Percentiles rank a stretch among this genome's conserved stretches.
phyloP scores from a whole-genome alignment of 805 yeast species.

The Blastobotrys parvus region DNA sequence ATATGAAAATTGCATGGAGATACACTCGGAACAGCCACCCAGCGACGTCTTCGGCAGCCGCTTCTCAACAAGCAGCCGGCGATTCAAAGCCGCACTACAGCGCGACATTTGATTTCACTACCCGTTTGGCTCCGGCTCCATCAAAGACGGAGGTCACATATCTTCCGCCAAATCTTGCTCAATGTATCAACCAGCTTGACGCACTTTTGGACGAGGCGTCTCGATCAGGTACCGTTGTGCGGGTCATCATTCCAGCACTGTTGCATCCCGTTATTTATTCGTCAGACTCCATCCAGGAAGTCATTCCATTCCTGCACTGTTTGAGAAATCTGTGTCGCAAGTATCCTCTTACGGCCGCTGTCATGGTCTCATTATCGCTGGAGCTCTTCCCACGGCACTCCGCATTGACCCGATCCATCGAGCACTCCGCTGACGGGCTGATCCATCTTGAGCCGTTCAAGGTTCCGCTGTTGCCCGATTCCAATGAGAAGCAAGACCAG shows the following conservation, averaged over 20 bases:
- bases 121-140: conserved; percentile 60
- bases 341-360: conserved; percentile 37
- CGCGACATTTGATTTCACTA: conserved; percentile 70
- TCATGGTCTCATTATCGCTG: conserved; percentile 50
- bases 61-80: no score
- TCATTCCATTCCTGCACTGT: conserved; percentile 54
- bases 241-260: conserved; percentile 69
- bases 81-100: conserved; percentile 44
- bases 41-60: not conserved
- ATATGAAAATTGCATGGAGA: conserved; percentile 90
- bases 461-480: conserved; percentile 37
- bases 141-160: conserved; percentile 50
- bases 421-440: conserved; percentile 56
- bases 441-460: conserved; percentile 75
- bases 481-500: conserved; percentile 33
- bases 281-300: conserved; percentile 38
- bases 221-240: conserved; percentile 37
- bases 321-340: conserved; percentile 46
- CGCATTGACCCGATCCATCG: conserved; percentile 43
- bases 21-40: conserved; percentile 43
- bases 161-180: conserved; percentile 32
- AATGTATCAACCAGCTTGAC: conserved; percentile 7
- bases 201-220: conserved; percentile 12
- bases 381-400: conserved; percentile 55
- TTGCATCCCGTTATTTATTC: conserved; percentile 70